phyloP scores from a whole-genome alignment of 2,329 filamentous ascomycete genomes.

The Phaeophleospora eucalypticola region DNA sequence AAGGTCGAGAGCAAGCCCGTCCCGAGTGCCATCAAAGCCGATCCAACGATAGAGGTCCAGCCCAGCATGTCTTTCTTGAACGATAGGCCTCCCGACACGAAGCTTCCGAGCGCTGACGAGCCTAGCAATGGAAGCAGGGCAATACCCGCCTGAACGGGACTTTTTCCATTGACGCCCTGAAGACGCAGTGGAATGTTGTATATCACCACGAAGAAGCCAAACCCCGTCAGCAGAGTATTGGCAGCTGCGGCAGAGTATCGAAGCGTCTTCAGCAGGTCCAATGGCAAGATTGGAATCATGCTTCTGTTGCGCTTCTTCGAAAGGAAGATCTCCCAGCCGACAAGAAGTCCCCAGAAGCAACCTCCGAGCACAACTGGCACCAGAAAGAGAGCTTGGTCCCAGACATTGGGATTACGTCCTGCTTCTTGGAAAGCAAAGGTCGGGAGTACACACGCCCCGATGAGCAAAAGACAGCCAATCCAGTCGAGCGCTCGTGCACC shows the following conservation, averaged over 20 bases:
- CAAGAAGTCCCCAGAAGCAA: constrained; percentile 2
- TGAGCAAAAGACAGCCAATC: constrained; percentile 1
- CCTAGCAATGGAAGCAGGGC: constrained; percentile 20
- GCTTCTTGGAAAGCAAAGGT: constrained; percentile 3
- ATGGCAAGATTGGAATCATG: constrained; percentile 3
- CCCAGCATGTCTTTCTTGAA: constrained; percentile 10
- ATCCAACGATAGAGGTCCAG: constrained; percentile 11
- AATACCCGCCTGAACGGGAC: constrained; percentile 19
- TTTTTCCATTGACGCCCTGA: constrained; percentile 21
- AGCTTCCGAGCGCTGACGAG: constrained; percentile 15
- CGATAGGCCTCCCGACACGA: constrained; percentile 12
- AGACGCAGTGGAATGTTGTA: constrained; percentile 23
- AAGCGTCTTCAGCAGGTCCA: constrained; percentile 1
- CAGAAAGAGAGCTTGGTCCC: constrained; percentile 1
- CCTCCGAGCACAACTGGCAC: constrained; percentile 1
- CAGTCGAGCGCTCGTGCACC: constrained; percentile 2
- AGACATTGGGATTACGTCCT: neutral
- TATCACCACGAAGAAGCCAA: constrained; percentile 20
- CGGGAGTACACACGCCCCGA: neutral
- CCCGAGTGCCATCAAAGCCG: constrained; percentile 14
- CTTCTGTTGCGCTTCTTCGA: neutral
- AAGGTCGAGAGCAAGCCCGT: constrained; percentile 16
- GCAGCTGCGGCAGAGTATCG: constrained; percentile 4
- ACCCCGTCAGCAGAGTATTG: constrained; percentile 16
- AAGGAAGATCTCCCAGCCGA: constrained; percentile 3